A percentile compares a stretch with the other conserved stretches of the same genome.
Conservation (phyloP, 2,329 filamentous ascomycete species). For the Fonsecaea multimorphosa region DNA sequence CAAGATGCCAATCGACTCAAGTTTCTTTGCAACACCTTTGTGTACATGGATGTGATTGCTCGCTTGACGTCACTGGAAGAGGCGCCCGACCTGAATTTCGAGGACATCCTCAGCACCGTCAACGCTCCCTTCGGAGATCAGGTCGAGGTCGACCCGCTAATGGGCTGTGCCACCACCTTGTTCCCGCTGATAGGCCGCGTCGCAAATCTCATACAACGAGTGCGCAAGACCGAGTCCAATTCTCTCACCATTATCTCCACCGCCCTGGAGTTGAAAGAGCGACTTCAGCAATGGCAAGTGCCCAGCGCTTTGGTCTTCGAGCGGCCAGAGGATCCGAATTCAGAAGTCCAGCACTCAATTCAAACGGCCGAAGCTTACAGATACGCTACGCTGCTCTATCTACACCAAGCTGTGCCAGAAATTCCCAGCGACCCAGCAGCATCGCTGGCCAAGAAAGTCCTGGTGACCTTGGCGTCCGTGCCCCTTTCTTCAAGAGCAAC, state of each 20-base stretch:
- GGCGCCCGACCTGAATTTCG: constrained; percentile 62
- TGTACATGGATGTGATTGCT: constrained; percentile 76
- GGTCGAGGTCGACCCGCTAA: constrained; percentile 70
- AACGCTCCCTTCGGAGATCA: constrained; percentile 51
- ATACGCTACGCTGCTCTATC: constrained; percentile 69
- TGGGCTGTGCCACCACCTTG: constrained; percentile 71
- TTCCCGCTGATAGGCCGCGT: constrained; percentile 72
- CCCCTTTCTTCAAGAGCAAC: constrained; percentile 66
- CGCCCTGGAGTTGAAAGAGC: constrained; percentile 66
- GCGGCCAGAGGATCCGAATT: constrained; percentile 67
- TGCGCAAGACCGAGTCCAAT: constrained; percentile 62
- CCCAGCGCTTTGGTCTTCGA: constrained; percentile 61
- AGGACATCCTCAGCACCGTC: constrained; percentile 51
- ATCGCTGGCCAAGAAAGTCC: constrained; percentile 65
- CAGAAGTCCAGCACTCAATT: constrained; percentile 67
- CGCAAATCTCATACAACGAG: constrained; percentile 68
- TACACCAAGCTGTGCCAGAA: constrained; percentile 72
- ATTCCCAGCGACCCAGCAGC: constrained; percentile 65
- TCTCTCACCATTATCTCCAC: constrained; percentile 66
- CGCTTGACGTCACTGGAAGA: constrained; percentile 68
- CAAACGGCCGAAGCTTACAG: constrained; percentile 72
- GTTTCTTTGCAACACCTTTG: constrained; percentile 73
- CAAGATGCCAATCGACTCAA: constrained; percentile 57
- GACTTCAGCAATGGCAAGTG: constrained; percentile 67
- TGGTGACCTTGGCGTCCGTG: constrained; percentile 68